Evolutionary conservation across 805 yeast genomes (phyloP), one percentile per base, ranked within the genome.

Genomic region (Ogataea parapolymorpha): DNA sequence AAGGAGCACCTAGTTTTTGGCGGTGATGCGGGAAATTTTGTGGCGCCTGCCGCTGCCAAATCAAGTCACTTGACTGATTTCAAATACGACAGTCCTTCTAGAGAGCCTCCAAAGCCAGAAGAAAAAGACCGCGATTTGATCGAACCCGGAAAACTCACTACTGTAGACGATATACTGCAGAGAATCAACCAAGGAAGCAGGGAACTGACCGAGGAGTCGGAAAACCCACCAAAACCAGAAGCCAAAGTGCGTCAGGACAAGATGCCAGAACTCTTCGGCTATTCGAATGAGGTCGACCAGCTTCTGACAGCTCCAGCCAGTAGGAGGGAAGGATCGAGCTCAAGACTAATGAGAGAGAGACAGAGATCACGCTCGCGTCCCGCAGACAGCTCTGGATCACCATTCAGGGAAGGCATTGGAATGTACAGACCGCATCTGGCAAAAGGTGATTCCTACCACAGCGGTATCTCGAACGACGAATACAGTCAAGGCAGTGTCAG

Each of bases 391-490:
- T 37, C 44, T 2, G 42, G 44, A 24, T 54, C 60, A 5, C 59
- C 62, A 13, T 50, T 56, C 27, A 52, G 59, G 29, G 61, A 54
- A 27, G 55, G 55, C 10, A 58, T 45, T 51, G 76, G 62, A 48
- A 32, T 41, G 34, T 38, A 37, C 26, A 44, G 67, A 57, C 88
- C 89, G 1, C 86, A 82, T 61, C 67, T 84, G 53, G 90, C 91
- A 2, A 70, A 85, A 46, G 93, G 91, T 26, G 90, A 82, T 48
- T 79, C 89, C 1, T 83, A 83, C 56, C 85, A 81, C 52, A 74
- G 75, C 52, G 76, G 79, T 9, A 67, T 71, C 35, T 61, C 62
- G 12, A 74, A 71, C 34, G 70, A 71, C 36, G 77, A 56, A 20
- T 56, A 40, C 42, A 37, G 38, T n/a, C 27, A 25, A 5, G 32